These are phyloP conservation scores for Lycium barbarum DNA, from an alignment of 257 asterid genomes.

Conservation along the genomic window DNA sequence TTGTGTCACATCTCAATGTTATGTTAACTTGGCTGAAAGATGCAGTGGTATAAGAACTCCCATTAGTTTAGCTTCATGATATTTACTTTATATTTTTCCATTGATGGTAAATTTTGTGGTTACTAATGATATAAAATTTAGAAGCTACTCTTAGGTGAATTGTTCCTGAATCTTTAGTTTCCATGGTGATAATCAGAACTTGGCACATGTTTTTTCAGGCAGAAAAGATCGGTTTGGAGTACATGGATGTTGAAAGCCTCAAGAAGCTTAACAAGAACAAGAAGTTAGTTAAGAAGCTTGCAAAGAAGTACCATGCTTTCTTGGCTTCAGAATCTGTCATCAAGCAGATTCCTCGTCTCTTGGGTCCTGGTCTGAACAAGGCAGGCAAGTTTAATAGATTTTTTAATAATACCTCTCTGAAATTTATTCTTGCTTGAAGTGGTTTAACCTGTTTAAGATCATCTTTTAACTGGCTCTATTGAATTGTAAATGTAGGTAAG, in stretches of 20 bases:
- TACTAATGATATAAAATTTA: not conserved
- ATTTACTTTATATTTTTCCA: not conserved
- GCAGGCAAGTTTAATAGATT: constrained; percentile 31
- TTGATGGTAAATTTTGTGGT: not conserved
- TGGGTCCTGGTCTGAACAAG: constrained; percentile 39
- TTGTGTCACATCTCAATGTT: not conserved
- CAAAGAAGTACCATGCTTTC: constrained; percentile 39
- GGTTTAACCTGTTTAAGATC: not conserved
- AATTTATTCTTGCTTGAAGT: not conserved
- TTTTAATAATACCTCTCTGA: not conserved
- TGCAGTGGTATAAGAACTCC: not conserved
- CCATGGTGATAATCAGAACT: not conserved
- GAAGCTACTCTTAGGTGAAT: not conserved
- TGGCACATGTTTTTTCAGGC: not conserved
- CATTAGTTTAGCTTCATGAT: not conserved
- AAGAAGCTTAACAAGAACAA: constrained; percentile 41
- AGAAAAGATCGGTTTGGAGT: constrained; percentile 39
- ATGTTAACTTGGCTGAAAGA: not conserved
- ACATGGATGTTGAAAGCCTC: constrained; percentile 39
- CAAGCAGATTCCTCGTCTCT: constrained; percentile 39
- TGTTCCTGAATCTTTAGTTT: not conserved
- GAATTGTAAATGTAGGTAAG: constrained; percentile 23
- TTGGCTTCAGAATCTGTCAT: constrained; percentile 28
- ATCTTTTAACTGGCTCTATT: not conserved
- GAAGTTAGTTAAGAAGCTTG: constrained; percentile 42